Base-by-base conservation (phyloP, 768 basidiomycete species). In the Calocybe gangraenosa region DNA sequence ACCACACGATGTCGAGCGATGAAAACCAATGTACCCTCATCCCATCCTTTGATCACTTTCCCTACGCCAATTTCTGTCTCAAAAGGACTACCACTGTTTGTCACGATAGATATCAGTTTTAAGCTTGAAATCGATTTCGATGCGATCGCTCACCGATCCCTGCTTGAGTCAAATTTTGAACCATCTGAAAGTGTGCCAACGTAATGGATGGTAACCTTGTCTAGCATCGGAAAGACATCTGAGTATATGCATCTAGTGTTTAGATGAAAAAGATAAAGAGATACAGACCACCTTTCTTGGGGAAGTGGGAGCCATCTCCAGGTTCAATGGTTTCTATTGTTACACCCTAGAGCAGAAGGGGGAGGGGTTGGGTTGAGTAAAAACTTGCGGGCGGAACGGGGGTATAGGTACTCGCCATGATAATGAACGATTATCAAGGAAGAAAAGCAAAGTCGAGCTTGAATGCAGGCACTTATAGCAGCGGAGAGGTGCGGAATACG, bases 31-130 rank as follows among this genome's bases (percentile, higher is more conserved):
- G 55, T 52, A 84, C 92, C 91, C 63, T 92, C 87, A 58, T 92
- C 91, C 92, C 90, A 93, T 22, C 91, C 88, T 58, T 74, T 84
- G 67, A 94, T 92, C 37, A 94, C 91, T 58, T 83, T 81, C 7
- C 87, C 86, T 15, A 80, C 69, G 36, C 91, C 88, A 51, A 92
- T 91, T 59, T 77, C 58, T 2, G 86, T 88, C 50, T 64, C 55
- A 61, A 92, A 92, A 1, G 87, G 77, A 0, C 3, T 2, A 0
- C 70, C 68, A 31, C 89, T 88, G 61, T n/a, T n/a, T n/a, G n/a
- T n/a, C n/a, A 10, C 19, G 38, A 25, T 47, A 40, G 43, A 46
- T 5, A 28, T 28, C 25, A 28, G 25, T 28, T 28, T 42, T 51
- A 37, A 50, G 36, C 28, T 25, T 10, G 6, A 30, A 37, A 32